phyloP scores from a whole-genome alignment of 2,329 filamentous ascomycete species.

The Nothomitra cinnamomea region DNA sequence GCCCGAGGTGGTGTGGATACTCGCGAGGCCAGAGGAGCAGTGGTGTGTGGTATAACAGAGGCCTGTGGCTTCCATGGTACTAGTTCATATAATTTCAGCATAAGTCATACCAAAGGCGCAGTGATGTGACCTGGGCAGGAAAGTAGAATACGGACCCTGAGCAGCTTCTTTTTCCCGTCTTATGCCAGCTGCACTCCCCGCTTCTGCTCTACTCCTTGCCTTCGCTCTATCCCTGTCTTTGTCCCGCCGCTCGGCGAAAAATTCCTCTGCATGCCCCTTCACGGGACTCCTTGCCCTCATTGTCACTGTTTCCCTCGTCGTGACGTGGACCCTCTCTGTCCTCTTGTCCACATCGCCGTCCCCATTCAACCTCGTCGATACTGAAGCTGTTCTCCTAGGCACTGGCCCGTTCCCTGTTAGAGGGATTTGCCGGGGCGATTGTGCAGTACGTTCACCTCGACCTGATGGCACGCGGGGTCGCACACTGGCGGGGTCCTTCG shows the following conservation, averaged over 20 bases:
- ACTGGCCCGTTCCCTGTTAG: slow-evolving; percentile 11
- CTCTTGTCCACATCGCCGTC: slow-evolving; percentile 22
- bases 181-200: slow-evolving; percentile 12
- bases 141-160: background rate
- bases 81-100: slow-evolving; percentile 5
- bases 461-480: slow-evolving; percentile 7
- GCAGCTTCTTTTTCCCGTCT: background rate
- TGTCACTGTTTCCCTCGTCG: slow-evolving; percentile 45
- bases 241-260: background rate
- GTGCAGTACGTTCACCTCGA: background rate
- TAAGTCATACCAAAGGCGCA: background rate
- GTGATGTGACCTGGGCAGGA: too few relatives aligned
- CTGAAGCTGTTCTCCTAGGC: slow-evolving; percentile 18
- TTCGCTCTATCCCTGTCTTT: slow-evolving; percentile 2
- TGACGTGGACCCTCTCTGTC: slow-evolving; percentile 26
- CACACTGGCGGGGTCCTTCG: slow-evolving; percentile 2
- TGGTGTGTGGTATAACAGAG: slow-evolving; percentile 50
- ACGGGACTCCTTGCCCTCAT: slow-evolving; percentile 41
- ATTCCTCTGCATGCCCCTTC: slow-evolving; percentile 18
- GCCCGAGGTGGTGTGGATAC: slow-evolving; percentile 43
- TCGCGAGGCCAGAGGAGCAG: slow-evolving; percentile 54
- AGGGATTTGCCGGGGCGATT: background rate
- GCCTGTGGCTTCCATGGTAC: slow-evolving; percentile 64
- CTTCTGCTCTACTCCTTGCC: slow-evolving; percentile 13
- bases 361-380: slow-evolving; percentile 19